phyloP scores from a whole-genome alignment of 371 early-diverging fungal species.

The Saksenaea oblongispora region DNA sequence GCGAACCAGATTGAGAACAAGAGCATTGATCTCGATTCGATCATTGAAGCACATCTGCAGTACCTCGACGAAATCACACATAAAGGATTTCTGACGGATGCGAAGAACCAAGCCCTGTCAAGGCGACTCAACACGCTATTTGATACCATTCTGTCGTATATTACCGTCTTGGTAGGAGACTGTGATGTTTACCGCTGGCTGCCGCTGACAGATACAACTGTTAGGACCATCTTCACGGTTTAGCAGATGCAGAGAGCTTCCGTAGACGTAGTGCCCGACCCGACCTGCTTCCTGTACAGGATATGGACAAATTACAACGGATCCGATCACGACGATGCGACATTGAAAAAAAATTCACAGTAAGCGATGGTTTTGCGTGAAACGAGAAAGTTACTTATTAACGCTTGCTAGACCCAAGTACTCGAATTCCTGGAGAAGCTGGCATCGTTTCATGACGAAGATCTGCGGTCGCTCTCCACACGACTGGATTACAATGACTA shows the following conservation, averaged over 20 bases:
- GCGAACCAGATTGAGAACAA: constrained; percentile 57
- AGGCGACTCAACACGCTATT: constrained; percentile 37
- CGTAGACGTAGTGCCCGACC: constrained; percentile 1
- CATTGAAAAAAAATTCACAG: constrained; percentile 36
- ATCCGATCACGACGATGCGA: constrained; percentile 35
- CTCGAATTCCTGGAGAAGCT: constrained; percentile 57
- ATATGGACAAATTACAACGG: constrained; percentile 20
- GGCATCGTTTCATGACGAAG: constrained; percentile 67
- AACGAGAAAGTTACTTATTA: not conserved
- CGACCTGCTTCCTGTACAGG: not conserved
- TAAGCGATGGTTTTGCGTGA: constrained; percentile 14
- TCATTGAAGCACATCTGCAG: constrained; percentile 70
- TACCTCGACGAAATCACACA: constrained; percentile 66
- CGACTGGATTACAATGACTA: constrained; percentile 83
- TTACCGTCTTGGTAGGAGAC: constrained; percentile 20
- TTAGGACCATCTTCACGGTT: constrained; percentile 34
- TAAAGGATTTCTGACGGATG: constrained; percentile 61
- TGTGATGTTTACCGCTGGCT: too few species aligned
- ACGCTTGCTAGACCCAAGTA: constrained; percentile 24
- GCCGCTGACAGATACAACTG: too few species aligned
- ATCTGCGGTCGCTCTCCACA: constrained; percentile 66
- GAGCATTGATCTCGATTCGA: constrained; percentile 69
- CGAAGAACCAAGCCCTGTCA: constrained; percentile 47
- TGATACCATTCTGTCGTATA: constrained; percentile 40
- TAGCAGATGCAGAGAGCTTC: constrained; percentile 14